Evolutionary conservation across 768 basidiomycete species (phyloP).

Genomic region (Multifurca ochricompacta): DNA sequence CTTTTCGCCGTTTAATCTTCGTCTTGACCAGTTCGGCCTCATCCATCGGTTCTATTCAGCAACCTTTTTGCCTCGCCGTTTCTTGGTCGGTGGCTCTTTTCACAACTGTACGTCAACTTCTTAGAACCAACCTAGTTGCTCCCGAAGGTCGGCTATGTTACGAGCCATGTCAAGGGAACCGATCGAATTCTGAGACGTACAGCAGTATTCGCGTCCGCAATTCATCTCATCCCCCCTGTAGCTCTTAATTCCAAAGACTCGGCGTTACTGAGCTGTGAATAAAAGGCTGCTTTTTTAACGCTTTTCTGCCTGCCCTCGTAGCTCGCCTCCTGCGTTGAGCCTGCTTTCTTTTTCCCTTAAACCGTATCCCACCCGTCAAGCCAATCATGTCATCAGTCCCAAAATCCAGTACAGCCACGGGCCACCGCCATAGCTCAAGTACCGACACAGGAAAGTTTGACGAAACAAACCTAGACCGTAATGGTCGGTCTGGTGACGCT

Average conservation of each 20-base stretch:
- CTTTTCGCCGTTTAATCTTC: no score
- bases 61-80: not conserved
- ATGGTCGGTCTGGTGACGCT: not conserved
- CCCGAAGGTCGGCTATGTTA: not conserved
- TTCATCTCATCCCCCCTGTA: not conserved
- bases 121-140: not conserved
- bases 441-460: not conserved
- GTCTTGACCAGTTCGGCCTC: no score
- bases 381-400: constrained; percentile 4
- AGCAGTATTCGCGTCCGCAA: not conserved
- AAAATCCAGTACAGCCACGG: not conserved
- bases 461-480: not conserved
- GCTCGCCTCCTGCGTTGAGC: no score
- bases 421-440: constrained; percentile 3
- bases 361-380: not conserved
- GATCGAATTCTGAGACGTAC: no score
- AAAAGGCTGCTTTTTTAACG: not conserved
- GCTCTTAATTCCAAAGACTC: not conserved
- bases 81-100: not conserved
- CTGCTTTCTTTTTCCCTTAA: not conserved
- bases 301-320: not conserved
- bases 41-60: no score
- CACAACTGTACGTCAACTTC: not conserved
- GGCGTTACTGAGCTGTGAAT: not conserved
- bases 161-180: not conserved